Evolutionary conservation across 202 grass and related monocot species (phyloP).

Genomic region (Saccharum hybrid): DNA sequence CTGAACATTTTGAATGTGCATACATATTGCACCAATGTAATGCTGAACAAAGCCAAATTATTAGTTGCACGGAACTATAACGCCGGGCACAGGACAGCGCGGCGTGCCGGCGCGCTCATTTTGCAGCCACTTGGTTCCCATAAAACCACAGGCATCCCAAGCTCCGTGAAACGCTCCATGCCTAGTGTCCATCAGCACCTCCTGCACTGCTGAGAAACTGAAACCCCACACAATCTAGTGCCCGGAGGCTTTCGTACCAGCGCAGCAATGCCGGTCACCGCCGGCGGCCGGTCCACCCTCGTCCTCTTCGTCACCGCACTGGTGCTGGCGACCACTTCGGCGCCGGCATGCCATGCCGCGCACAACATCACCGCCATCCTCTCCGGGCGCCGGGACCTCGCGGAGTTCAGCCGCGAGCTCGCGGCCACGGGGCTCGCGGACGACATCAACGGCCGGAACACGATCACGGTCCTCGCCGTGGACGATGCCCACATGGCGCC

Average conservation of each 20-base stretch:
- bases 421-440: slow-evolving; percentile 57
- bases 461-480: slow-evolving; percentile 74
- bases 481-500: slow-evolving; percentile 60
- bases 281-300: not conserved
- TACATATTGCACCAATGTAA: not conserved
- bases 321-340: slow-evolving; percentile 2
- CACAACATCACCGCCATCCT: slow-evolving; percentile 84
- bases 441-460: slow-evolving; percentile 65
- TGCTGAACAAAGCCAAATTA: not conserved
- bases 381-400: slow-evolving; percentile 56
- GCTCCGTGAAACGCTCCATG: not conserved
- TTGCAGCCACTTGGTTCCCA: not conserved
- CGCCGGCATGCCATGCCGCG: slow-evolving; percentile 39
- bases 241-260: not conserved
- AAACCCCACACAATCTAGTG: not conserved
- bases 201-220: not conserved
- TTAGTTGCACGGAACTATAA: not conserved
- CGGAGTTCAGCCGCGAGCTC: slow-evolving; percentile 72
- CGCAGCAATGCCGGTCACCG: slow-evolving; percentile 24
- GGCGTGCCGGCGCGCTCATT: not conserved
- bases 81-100: not conserved
- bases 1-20: not conserved
- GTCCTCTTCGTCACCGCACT: slow-evolving; percentile 14
- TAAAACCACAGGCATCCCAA: slow-evolving; percentile 34
- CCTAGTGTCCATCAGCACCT: no score